Base-by-base conservation (phyloP, 306 rosid genomes). In the Oemleria cerasiformis region DNA sequence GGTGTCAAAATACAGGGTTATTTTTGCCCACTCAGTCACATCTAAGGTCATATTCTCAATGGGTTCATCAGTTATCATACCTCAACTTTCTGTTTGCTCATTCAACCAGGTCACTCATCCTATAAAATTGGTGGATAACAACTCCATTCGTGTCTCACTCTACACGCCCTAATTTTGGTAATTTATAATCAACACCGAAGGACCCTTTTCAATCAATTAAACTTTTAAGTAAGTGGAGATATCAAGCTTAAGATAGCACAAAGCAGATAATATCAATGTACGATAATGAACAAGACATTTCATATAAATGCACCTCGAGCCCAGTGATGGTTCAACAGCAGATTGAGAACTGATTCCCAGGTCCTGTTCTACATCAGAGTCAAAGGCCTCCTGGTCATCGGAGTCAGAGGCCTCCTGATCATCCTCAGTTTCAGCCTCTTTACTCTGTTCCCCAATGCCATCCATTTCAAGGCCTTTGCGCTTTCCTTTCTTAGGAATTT, bases 361-460 rank as follows among this genome's bases (percentile, higher is more conserved):
- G 20, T 76, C 60, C 58, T 79, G 77, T 63, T 90, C 95, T 62
- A 78, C 82, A 81, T 84, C 86, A 7, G 82, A 82, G 73, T 16
- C 77, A 62, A 86, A 85, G 73, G 7, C n/a, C 60, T 49, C 72
- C 48, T 67, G 58, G 44, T 30, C 71, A 16, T 49, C 25, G 6
- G 4, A 30, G 63, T n/a, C 74, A 62, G 90, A 87, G 78, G 67
- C 40, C 62, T 78, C 90, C 38, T 21, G 62, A 11, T 78, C 86
- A 55, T 72, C 84, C 68, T 85, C 97, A 68, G 71, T 79, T 78
- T 83, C 91, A 78, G 64, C 69, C 59, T 73, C 83, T 76, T 82
- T 82, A 67, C 53, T 53, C 48, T 59, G 68, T 19, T 68, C 76
- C 53, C 70, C 80, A 66, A 63, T 68, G 68, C 65, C 85, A 77